Evolutionary conservation across 108 stramenopile species (phyloP).

Genomic region (Nannochloropsis granulata): DNA sequence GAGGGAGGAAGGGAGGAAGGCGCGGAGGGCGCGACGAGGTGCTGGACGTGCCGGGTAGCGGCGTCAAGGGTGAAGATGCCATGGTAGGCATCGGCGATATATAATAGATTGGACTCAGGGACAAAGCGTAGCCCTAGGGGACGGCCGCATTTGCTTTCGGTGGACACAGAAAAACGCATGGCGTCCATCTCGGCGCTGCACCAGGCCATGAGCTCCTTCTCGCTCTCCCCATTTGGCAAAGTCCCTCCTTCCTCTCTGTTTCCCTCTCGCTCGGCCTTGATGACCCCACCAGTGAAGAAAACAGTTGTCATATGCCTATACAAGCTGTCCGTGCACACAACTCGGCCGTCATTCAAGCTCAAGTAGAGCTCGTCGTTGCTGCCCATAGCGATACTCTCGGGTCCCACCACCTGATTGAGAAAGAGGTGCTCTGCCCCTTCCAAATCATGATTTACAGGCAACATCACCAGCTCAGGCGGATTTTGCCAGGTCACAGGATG

Average conservation of each 20-base stretch:
- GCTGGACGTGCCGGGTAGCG: background rate
- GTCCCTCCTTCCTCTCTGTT: background rate
- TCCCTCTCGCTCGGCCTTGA: background rate
- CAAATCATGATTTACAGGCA: background rate
- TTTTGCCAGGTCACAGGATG: background rate
- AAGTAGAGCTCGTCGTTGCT: background rate
- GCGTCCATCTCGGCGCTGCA: background rate
- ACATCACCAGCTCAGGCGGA: background rate
- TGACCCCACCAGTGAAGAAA: background rate
- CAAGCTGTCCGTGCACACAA: background rate
- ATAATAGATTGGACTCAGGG: background rate
- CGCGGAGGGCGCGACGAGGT: background rate
- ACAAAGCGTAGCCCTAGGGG: background rate
- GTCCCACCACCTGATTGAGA: background rate
- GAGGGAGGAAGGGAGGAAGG: background rate
- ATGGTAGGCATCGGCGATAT: background rate
- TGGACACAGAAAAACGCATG: background rate
- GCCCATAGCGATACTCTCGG: background rate
- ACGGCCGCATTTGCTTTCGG: background rate
- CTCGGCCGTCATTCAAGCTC: background rate
- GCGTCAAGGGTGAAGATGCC: background rate
- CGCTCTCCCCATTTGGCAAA: background rate
- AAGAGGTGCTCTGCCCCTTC: background rate
- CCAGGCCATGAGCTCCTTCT: background rate
- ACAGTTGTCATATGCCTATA: background rate